phyloP scores from a whole-genome alignment of 306 rosid species.

The Parietaria judaica region DNA sequence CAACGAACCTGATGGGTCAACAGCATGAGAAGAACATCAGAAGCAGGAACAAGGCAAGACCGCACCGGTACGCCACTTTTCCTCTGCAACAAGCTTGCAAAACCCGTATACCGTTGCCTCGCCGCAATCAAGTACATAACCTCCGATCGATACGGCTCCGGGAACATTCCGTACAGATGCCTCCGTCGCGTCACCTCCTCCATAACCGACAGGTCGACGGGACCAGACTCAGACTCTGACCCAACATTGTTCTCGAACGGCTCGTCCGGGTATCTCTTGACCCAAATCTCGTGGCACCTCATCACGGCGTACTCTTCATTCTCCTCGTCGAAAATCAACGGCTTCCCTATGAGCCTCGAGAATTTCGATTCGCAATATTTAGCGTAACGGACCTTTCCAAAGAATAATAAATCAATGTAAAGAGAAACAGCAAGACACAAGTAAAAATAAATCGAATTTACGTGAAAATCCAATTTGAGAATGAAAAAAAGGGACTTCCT shows the following conservation, averaged over 20 bases:
- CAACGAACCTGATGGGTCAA: slow-evolving; percentile 70
- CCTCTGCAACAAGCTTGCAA: slow-evolving; percentile 48
- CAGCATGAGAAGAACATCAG: slow-evolving; percentile 77
- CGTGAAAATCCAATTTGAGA: not conserved
- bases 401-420: not conserved
- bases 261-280: slow-evolving; percentile 47
- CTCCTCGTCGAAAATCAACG: slow-evolving; percentile 64
- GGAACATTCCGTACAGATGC: slow-evolving; percentile 36
- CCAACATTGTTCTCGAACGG: slow-evolving; percentile 63
- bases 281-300: slow-evolving; percentile 65
- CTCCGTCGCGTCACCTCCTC: slow-evolving; percentile 40
- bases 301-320: slow-evolving; percentile 74
- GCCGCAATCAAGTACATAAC: slow-evolving; percentile 62
- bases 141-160: slow-evolving; percentile 65
- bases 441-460: not conserved
- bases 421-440: too few relatives aligned
- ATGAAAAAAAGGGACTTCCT: too few relatives aligned
- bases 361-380: slow-evolving; percentile 64
- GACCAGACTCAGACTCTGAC: slow-evolving; percentile 26
- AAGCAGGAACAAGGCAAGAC: slow-evolving; percentile 62
- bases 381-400: slow-evolving; percentile 40
- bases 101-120: slow-evolving; percentile 68
- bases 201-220: slow-evolving; percentile 22
- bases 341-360: slow-evolving; percentile 58
- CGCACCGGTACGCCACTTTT: slow-evolving; percentile 24